Base-by-base conservation (phyloP, 2,329 filamentous ascomycete genomes). In the Pseudocercospora musae region DNA sequence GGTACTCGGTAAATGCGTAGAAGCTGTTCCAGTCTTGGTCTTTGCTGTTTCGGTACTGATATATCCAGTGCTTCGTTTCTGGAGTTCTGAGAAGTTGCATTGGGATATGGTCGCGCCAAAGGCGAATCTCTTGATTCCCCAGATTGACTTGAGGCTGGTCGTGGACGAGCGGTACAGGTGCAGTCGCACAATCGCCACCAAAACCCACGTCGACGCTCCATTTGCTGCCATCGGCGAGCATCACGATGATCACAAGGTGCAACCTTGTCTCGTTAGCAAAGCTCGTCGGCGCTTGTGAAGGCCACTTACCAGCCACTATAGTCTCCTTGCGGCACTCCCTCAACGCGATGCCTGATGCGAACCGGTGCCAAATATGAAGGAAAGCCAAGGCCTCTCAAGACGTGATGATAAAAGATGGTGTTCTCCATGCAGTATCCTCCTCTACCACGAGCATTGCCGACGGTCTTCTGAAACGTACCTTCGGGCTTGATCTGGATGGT, bases 1-100 rank as follows among this genome's bases (percentile, higher is more conserved):
- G 87, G 13, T 82, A 75, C 18, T 89, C 85, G 1, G 81, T 80
- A 72, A 91, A 92, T 59, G 81, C 83, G 72, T 90, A 91, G 61
- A 81, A 84, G 1, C 83, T 77, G 33, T 82, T 78, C 85, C 87
- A 92, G 2, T 79, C 77, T 52, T 75, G 77, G 0, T 81, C 75
- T 0, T 74, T 50, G 20, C 63, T 55, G 40, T 71, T 71, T 65
- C 57, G 74, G 63, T 76, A 73, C 61, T 80, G 75, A 57, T 78
- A 79, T 2, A 80, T 74, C 78, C 79, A 81, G 11, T 79, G 67
- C n/a, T 77, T 74, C 42, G 79, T 76, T 61, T 69, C 62, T n/a
- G 60, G 58, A n/a, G 62, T 63, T 13, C 64, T 53, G 6, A 59
- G 55, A 18, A 65, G 55, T 44, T 71, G 68, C 7, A 73, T 69